phyloP scores from a whole-genome alignment of 129 eudicot species.

The Saussurea involucrata region DNA sequence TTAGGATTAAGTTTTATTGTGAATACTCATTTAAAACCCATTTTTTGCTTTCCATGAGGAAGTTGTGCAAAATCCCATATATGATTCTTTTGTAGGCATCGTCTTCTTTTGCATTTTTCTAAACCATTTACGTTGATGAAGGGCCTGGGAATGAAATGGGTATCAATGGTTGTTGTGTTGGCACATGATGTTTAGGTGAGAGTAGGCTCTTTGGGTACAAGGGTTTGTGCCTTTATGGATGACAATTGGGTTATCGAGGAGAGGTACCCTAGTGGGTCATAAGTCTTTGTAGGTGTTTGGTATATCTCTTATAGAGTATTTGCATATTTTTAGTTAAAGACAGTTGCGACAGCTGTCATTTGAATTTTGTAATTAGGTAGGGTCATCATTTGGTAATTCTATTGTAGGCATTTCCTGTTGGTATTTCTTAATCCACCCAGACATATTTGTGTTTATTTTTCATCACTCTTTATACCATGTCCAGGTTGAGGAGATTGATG shows the following conservation, averaged over 20 bases:
- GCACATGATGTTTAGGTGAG: neutral
- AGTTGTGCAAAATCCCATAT: neutral
- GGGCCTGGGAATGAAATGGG: neutral
- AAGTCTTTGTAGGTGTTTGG: neutral
- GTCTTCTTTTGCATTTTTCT: neutral
- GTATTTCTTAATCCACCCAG: neutral
- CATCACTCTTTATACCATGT: neutral
- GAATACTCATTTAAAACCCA: neutral
- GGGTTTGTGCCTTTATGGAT: neutral
- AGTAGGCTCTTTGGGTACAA: neutral
- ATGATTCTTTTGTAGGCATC: neutral
- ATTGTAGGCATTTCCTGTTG: neutral
- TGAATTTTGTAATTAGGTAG: neutral
- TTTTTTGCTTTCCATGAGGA: neutral
- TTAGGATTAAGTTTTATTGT: neutral
- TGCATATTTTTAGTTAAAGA: neutral
- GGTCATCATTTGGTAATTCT: neutral
- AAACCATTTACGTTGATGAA: neutral
- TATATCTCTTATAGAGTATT: neutral
- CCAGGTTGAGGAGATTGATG: conserved; percentile 98
- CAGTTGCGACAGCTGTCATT: neutral
- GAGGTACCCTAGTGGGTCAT: too few species aligned
- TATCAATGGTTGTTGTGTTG: neutral
- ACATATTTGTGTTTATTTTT: neutral
- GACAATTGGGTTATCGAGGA: neutral